Conservation (phyloP, 345 rosid species). For the Acer saccharum region DNA sequence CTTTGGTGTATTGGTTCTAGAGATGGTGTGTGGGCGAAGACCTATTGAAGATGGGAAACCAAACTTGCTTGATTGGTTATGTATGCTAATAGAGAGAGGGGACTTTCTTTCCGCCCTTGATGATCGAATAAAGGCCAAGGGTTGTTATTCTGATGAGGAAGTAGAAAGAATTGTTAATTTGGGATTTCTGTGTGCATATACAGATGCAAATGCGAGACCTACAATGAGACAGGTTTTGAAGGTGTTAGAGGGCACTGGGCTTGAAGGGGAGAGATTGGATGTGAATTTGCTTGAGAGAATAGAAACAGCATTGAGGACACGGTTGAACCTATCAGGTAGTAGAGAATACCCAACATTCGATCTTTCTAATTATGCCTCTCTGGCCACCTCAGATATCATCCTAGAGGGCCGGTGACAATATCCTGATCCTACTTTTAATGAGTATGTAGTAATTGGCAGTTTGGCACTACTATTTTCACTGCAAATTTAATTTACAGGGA, state of each 20-base stretch:
- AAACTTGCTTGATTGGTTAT: slow-evolving; percentile 41
- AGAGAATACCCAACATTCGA: slow-evolving; percentile 23
- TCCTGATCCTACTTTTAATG: too few relatives aligned
- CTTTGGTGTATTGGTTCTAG: slow-evolving; percentile 47
- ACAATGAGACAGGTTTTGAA: slow-evolving; percentile 52
- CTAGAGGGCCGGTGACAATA: too few relatives aligned
- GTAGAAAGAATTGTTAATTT: slow-evolving; percentile 42
- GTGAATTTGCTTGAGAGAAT: slow-evolving; percentile 22
- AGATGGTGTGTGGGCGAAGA: slow-evolving; percentile 52
- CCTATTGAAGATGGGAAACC: slow-evolving; percentile 54
- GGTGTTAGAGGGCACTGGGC: slow-evolving; percentile 35
- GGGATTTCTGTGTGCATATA: slow-evolving; percentile 52
- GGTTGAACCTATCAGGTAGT: slow-evolving; percentile 1
- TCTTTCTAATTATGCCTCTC: slow-evolving; percentile 17
- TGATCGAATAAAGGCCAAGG: slow-evolving; percentile 25
- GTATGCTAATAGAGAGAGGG: slow-evolving; percentile 34
- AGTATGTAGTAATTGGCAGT: too few relatives aligned
- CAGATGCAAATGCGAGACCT: slow-evolving; percentile 41
- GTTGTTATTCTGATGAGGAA: slow-evolving; percentile 23
- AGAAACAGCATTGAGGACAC: slow-evolving; percentile 1
- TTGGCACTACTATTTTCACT: too few relatives aligned
- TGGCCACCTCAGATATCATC: slow-evolving; percentile 22
- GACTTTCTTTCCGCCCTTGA: slow-evolving; percentile 32
- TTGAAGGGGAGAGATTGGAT: slow-evolving; percentile 23
- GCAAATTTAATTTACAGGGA: too few relatives aligned